A percentile compares a stretch with the other conserved stretches of the same genome.
These are phyloP conservation scores for Talaromyces marneffei DNA, from an alignment of 2,329 filamentous ascomycete species.

Conservation along the genomic window DNA sequence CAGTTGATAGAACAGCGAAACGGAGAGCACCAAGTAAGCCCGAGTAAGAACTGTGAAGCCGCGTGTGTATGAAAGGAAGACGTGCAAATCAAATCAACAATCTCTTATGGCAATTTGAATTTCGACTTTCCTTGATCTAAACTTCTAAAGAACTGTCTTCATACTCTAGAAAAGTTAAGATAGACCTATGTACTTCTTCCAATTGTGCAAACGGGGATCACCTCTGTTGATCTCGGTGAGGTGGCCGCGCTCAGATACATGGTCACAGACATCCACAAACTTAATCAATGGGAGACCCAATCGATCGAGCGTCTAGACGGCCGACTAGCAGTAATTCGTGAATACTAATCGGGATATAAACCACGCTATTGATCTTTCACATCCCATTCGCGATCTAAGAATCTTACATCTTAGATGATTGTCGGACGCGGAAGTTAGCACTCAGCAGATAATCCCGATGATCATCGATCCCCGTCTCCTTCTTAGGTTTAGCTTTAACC, in stretches of 20 bases:
- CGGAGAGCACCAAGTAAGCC: not conserved
- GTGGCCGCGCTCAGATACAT: not conserved
- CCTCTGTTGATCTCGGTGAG: not conserved
- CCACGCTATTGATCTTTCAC: not conserved
- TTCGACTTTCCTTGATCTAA: too few species aligned
- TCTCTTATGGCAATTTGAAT: not conserved
- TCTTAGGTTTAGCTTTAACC: not conserved
- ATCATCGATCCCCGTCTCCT: not conserved
- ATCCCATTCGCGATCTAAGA: not conserved
- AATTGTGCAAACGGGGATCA: not conserved
- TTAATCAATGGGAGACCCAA: not conserved
- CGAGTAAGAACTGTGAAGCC: not conserved
- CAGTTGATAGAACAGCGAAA: not conserved
- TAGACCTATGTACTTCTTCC: not conserved
- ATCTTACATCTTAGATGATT: not conserved
- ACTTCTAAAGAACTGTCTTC: not conserved
- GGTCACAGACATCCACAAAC: not conserved
- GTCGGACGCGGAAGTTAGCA: not conserved
- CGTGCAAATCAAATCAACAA: not conserved
- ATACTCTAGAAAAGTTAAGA: not conserved
- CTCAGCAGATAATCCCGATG: not conserved
- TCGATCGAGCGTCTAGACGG: not conserved
- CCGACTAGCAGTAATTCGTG: not conserved
- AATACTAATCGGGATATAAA: not conserved
- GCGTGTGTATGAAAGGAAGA: not conserved